Conservation (phyloP, 805 yeast genomes). For the Wickerhamiella musiphila region DNA sequence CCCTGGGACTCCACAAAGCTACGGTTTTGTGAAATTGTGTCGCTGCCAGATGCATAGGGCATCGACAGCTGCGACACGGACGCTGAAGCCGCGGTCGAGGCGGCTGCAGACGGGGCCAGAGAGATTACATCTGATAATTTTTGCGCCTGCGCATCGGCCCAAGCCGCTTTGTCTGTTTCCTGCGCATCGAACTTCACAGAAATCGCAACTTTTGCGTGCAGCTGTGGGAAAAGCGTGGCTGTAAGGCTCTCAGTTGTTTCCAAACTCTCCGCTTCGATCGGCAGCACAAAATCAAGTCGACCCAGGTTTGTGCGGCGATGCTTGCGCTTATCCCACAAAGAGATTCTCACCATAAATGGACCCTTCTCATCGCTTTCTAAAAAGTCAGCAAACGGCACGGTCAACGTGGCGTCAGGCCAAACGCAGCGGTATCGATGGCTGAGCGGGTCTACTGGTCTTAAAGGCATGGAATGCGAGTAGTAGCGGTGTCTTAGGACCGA, state of each 20-base stretch:
- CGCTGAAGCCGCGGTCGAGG: too few species aligned
- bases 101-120: too few species aligned
- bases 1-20: too few species aligned
- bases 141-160: too few species aligned
- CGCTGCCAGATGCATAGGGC: too few species aligned
- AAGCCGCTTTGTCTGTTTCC: conserved; percentile 2
- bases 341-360: conserved; percentile 5
- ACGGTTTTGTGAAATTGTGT: too few species aligned
- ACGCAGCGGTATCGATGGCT: conserved; percentile 11
- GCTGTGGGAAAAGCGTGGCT: conserved; percentile 9
- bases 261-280: conserved; percentile 3
- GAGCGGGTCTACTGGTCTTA: conserved; percentile 16
- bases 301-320: conserved; percentile 14
- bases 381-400: conserved; percentile 6
- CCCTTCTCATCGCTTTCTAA: conserved; percentile 3
- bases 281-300: conserved; percentile 8
- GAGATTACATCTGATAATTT: too few species aligned
- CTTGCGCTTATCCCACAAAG: conserved; percentile 11
- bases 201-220: conserved; percentile 13
- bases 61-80: too few species aligned
- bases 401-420: conserved; percentile 13
- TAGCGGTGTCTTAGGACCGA: conserved; percentile 11
- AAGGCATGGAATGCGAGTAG: conserved; percentile 8
- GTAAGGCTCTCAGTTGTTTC: conserved; percentile 7
- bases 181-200: conserved; percentile 3